Evolutionary conservation across 176 grass and related monocot genomes (phyloP).

Genomic region (Eleusine indica): DNA sequence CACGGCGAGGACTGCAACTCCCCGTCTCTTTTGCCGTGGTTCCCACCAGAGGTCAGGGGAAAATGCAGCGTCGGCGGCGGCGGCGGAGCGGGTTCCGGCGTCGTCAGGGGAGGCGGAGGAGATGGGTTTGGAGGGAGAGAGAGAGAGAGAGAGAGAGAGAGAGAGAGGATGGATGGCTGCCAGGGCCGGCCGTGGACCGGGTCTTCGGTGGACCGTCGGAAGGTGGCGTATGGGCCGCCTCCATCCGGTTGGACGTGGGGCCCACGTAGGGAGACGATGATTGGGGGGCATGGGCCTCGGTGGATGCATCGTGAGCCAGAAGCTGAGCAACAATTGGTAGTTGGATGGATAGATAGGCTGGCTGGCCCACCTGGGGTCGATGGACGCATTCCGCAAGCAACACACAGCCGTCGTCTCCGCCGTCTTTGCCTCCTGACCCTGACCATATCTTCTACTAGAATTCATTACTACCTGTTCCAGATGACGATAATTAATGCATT

Average conservation of each 20-base stretch:
- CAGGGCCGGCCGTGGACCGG: neutral
- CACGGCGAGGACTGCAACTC: neutral
- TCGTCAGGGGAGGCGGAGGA: slow-evolving; percentile 6
- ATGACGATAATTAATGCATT: neutral
- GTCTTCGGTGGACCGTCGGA: slow-evolving; percentile 28
- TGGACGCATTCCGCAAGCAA: neutral
- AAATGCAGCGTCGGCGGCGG: slow-evolving; percentile 22
- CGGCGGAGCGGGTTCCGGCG: neutral
- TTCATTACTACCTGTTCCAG: neutral
- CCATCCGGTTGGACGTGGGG: slow-evolving; percentile 1
- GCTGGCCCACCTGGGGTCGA: slow-evolving; percentile 35
- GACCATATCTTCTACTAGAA: slow-evolving; percentile 5
- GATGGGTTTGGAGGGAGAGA: neutral
- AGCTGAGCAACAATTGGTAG: neutral
- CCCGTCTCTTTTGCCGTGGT: neutral
- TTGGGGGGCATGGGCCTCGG: slow-evolving; percentile 17
- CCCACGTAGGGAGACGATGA: neutral
- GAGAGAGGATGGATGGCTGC: slow-evolving; percentile 33
- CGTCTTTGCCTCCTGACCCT: slow-evolving; percentile 32
- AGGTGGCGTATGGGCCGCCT: neutral
- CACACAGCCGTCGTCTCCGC: neutral
- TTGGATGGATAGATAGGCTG: slow-evolving; percentile 30
- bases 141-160: too few relatives aligned
- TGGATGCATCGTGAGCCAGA: slow-evolving; percentile 32
- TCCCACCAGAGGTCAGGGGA: neutral